Evolutionary conservation across 805 yeast genomes (phyloP).

Genomic region (Saturnispora sanitii): DNA sequence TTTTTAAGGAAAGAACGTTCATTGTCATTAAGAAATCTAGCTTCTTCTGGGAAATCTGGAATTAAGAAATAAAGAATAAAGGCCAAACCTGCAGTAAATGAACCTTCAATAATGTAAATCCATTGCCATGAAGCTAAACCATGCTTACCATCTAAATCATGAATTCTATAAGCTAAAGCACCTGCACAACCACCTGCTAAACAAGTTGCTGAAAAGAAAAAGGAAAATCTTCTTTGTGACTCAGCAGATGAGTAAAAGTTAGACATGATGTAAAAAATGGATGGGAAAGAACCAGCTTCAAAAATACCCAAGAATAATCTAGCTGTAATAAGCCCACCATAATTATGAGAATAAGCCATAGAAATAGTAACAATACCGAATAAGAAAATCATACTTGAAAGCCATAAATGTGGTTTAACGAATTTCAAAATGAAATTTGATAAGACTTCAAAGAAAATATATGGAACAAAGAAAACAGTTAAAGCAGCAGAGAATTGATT

Average conservation of each 20-base stretch:
- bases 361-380: conserved; percentile 59
- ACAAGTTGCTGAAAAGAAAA: conserved; percentile 62
- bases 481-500: conserved; percentile 55
- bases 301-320: conserved; percentile 58
- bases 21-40: conserved; percentile 40
- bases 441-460: conserved; percentile 52
- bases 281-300: conserved; percentile 69
- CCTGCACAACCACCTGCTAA: conserved; percentile 77
- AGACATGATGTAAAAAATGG: conserved; percentile 59
- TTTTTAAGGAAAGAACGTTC: conserved; percentile 48
- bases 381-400: conserved; percentile 45
- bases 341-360: conserved; percentile 53
- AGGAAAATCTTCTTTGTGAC: conserved; percentile 58
- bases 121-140: conserved; percentile 39
- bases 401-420: conserved; percentile 56
- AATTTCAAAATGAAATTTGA: conserved; percentile 53
- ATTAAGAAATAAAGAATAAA: conserved; percentile 34
- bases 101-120: conserved; percentile 34
- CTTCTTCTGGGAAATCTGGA: conserved; percentile 67
- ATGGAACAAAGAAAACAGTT: conserved; percentile 65
- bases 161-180: conserved; percentile 55
- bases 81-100: conserved; percentile 28
- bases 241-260: conserved; percentile 57
- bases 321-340: conserved; percentile 49
- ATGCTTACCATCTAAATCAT: conserved; percentile 39